These are phyloP conservation scores for Pseudodiploospora longispora DNA, from an alignment of 2,329 filamentous ascomycete genomes.

Conservation along the genomic window DNA sequence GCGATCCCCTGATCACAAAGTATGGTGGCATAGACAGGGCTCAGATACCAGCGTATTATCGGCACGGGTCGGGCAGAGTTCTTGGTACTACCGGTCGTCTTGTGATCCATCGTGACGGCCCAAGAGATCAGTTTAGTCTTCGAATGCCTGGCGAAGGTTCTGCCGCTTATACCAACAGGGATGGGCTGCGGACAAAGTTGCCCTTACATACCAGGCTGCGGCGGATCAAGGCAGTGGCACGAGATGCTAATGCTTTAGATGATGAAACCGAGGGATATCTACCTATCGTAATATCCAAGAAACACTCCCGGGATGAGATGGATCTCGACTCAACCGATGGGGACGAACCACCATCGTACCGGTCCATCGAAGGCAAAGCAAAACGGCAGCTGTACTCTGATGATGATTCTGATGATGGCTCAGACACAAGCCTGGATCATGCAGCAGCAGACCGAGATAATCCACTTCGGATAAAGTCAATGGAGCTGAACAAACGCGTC, in stretches of 20 bases:
- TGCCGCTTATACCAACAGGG: conserved; percentile 30
- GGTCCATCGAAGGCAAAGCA: conserved; percentile 58
- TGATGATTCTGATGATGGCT: conserved; percentile 42
- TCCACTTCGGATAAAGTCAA: conserved; percentile 44
- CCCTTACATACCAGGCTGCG: conserved; percentile 21
- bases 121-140: conserved; percentile 47
- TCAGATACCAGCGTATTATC: conserved; percentile 61
- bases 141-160: conserved; percentile 33
- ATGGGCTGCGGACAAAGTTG: conserved; percentile 36
- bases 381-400: conserved; percentile 40
- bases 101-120: conserved; percentile 58
- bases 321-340: conserved; percentile 33
- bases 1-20: conserved; percentile 65
- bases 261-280: conserved; percentile 39
- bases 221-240: conserved; percentile 31
- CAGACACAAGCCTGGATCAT: conserved; percentile 32
- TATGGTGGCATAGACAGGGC: conserved; percentile 70
- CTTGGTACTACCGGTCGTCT: conserved; percentile 55
- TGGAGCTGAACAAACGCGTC: conserved; percentile 55
- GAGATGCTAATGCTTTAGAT: conserved; percentile 13
- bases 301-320: conserved; percentile 28
- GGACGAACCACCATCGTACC: conserved; percentile 48
- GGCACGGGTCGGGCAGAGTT: conserved; percentile 59
- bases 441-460: conserved; percentile 28
- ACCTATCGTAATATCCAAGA: conserved; percentile 33